These are phyloP conservation scores for Vanrija sp. DNA, from an alignment of 1,284 basidiomycete genomes.

Conservation along the genomic window DNA sequence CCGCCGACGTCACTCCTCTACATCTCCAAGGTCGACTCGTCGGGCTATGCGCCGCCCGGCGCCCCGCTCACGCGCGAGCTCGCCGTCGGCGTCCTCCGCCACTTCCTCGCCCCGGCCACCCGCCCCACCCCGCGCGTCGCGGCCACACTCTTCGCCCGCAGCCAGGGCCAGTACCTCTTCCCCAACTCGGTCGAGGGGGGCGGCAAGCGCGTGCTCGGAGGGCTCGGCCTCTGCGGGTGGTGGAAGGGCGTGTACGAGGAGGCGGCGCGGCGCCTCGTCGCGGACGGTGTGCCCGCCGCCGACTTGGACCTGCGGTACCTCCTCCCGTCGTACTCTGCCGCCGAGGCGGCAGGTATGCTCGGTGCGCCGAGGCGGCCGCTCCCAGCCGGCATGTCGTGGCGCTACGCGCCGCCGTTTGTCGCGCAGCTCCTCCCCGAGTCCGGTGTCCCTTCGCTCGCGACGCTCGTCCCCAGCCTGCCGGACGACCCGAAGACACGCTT, in stretches of 20 bases:
- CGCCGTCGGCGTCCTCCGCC: constrained; percentile 63
- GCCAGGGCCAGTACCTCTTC: constrained; percentile 89
- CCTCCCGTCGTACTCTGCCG: constrained; percentile 66
- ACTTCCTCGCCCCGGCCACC: constrained; percentile 64
- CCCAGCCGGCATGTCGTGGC: constrained; percentile 30
- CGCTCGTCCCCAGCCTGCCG: constrained; percentile 77
- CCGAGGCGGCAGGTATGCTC: constrained; percentile 65
- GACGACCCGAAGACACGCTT: constrained; percentile 92
- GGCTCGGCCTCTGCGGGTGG: constrained; percentile 82
- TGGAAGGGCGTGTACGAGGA: constrained; percentile 73
- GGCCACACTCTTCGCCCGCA: constrained; percentile 86
- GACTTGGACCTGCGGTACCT: constrained; percentile 55
- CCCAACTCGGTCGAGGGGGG: constrained; percentile 75
- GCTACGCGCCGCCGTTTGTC: constrained; percentile 31
- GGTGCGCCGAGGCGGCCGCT: constrained; percentile 46
- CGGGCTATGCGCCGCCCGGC: constrained; percentile 61
- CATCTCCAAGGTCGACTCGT: constrained; percentile 90
- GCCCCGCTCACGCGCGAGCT: constrained; percentile 64
- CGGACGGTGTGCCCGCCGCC: constrained; percentile 4
- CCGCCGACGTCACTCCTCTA: constrained; percentile 67
- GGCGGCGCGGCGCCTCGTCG: constrained; percentile 52
- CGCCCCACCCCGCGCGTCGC: constrained; percentile 61
- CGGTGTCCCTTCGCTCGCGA: constrained; percentile 53
- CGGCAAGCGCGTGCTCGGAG: constrained; percentile 69
- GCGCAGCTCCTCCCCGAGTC: constrained; percentile 7